Percentiles rank a stretch among this genome's conserved stretches.
phyloP scores from a whole-genome alignment of 2,329 filamentous ascomycete genomes.

The Fonsecaea pedrosoi region DNA sequence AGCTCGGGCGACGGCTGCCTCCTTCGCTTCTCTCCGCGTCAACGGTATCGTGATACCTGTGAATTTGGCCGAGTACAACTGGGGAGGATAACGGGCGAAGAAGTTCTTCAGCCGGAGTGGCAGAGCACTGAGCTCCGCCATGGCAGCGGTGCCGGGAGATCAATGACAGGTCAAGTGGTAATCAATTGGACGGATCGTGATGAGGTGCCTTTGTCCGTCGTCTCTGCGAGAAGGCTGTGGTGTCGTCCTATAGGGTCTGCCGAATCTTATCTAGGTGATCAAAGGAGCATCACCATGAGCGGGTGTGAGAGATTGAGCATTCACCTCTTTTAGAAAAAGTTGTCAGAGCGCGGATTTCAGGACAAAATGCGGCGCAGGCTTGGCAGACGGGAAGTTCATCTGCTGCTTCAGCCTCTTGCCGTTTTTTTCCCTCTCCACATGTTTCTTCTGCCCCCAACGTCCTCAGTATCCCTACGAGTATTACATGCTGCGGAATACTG shows the following conservation, averaged over 20 bases:
- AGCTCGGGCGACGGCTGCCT: constrained; percentile 24
- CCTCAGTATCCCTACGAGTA: background rate
- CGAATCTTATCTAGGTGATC: background rate
- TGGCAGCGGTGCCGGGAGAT: constrained; percentile 1
- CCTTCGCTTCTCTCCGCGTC: constrained; percentile 34
- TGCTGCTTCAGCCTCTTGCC: constrained; percentile 19
- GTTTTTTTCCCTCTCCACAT: constrained; percentile 16
- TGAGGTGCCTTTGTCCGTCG: background rate
- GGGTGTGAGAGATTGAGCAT: background rate
- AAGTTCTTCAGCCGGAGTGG: constrained; percentile 82
- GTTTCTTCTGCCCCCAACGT: background rate
- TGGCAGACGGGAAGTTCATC: constrained; percentile 6
- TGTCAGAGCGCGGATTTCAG: constrained; percentile 3
- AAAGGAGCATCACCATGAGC: background rate
- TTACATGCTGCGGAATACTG: background rate
- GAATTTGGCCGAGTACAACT: constrained; percentile 51
- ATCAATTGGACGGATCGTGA: background rate
- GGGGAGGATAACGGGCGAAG: constrained; percentile 87
- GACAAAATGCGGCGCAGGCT: constrained; percentile 9
- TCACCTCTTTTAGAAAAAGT: background rate
- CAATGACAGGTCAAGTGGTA: background rate
- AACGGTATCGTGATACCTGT: constrained; percentile 40
- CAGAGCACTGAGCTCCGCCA: constrained; percentile 53
- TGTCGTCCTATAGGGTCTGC: background rate
- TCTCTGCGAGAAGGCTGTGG: background rate